phyloP scores from a whole-genome alignment of 1,284 basidiomycete species.

The Ganoderma lingzhi region DNA sequence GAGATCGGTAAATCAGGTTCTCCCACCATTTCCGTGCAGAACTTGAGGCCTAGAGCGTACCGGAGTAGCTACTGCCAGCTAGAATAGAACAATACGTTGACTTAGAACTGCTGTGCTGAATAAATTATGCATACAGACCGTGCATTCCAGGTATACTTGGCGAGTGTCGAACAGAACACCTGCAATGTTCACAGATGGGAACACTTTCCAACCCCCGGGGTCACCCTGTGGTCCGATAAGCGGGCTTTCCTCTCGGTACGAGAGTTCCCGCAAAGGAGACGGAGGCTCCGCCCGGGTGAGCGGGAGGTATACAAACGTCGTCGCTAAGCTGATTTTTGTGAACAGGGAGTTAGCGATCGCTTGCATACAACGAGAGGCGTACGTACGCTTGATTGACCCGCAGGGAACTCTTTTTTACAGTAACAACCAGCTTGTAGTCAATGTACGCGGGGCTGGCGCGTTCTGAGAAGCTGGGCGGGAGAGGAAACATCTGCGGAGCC shows the following conservation, averaged over 20 bases:
- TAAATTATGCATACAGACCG: constrained; percentile 44
- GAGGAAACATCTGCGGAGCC: constrained; percentile 37
- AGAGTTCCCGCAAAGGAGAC: constrained; percentile 41
- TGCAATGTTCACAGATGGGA: constrained; percentile 38
- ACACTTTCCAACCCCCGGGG: constrained; percentile 46
- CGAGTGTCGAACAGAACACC: constrained; percentile 43
- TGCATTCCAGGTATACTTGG: constrained; percentile 46
- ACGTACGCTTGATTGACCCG: constrained; percentile 44
- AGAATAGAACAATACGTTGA: constrained; percentile 5
- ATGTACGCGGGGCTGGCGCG: constrained; percentile 48
- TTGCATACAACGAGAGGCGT: background rate
- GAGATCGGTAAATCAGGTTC: constrained; percentile 6
- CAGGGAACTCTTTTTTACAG: constrained; percentile 43
- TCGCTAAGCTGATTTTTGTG: constrained; percentile 33
- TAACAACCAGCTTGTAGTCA: constrained; percentile 48
- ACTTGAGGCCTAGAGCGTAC: constrained; percentile 43
- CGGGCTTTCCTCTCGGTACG: constrained; percentile 41
- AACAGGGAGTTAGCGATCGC: constrained; percentile 6
- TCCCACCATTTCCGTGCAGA: background rate
- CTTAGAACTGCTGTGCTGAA: background rate
- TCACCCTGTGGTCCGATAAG: constrained; percentile 44
- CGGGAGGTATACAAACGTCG: constrained; percentile 45
- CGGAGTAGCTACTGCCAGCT: constrained; percentile 65
- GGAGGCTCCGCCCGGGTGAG: constrained; percentile 42
- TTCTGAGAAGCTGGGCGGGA: constrained; percentile 49